Percentiles rank a stretch among this genome's conserved stretches.
Evolutionary conservation across 2,329 filamentous ascomycete genomes (phyloP).

Genomic region (Coniella lustricola): DNA sequence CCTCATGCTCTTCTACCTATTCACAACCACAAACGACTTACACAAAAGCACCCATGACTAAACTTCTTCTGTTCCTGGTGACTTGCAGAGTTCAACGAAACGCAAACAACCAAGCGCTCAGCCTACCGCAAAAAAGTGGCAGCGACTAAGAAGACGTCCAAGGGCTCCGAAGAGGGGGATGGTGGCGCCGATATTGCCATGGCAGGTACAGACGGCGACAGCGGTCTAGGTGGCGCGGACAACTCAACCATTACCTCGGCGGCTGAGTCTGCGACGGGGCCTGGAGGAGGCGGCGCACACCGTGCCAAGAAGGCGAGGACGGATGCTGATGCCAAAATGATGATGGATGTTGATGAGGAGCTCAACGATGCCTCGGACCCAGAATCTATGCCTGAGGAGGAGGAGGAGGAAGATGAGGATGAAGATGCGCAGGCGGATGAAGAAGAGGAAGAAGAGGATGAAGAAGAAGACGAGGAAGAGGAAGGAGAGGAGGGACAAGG

Average conservation of each 20-base stretch:
- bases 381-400: slow-evolving; percentile 26
- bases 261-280: slow-evolving; percentile 5
- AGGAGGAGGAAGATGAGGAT: slow-evolving; percentile 28
- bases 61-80: neutral
- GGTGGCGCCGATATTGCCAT: slow-evolving; percentile 23
- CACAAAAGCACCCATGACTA: slow-evolving; percentile 6
- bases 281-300: slow-evolving; percentile 20
- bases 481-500: slow-evolving; percentile 43
- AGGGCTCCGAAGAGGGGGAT: slow-evolving; percentile 21
- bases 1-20: neutral
- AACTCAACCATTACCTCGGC: slow-evolving; percentile 16
- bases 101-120: slow-evolving; percentile 68
- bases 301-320: slow-evolving; percentile 33
- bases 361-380: slow-evolving; percentile 32
- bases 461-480: slow-evolving; percentile 42
- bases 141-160: slow-evolving; percentile 47
- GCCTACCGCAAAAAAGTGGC: slow-evolving; percentile 64
- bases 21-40: neutral
- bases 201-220: slow-evolving; percentile 24
- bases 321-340: slow-evolving; percentile 30
- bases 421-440: slow-evolving; percentile 42
- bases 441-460: slow-evolving; percentile 36
- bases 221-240: slow-evolving; percentile 15
- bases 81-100: slow-evolving; percentile 59
- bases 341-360: slow-evolving; percentile 40